Evolutionary conservation across 257 asterid species (phyloP).

Genomic region (Solanum chilense): DNA sequence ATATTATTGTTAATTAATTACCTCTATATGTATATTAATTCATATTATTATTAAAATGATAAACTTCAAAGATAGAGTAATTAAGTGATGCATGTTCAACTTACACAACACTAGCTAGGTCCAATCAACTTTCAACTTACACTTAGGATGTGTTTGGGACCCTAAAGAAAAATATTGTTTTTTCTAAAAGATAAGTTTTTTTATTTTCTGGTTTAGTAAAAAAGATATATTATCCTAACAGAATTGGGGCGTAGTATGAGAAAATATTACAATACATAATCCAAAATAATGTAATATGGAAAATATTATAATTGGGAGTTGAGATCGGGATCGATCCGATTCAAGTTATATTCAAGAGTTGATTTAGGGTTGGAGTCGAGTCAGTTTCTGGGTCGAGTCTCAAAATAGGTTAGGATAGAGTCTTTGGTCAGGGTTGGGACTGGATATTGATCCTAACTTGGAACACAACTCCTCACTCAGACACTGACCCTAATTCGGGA

Average conservation of each 20-base stretch:
- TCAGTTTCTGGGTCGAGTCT: neutral
- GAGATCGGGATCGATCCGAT: neutral
- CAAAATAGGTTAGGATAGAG: neutral
- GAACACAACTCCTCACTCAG: neutral
- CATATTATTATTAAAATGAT: too few relatives aligned
- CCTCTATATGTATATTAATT: too few relatives aligned
- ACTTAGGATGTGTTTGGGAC: neutral
- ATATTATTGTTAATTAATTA: too few relatives aligned
- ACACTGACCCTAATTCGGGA: neutral
- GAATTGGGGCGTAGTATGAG: neutral
- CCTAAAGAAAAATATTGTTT: rapidly evolving
- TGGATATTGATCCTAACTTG: neutral
- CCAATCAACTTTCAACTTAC: neutral
- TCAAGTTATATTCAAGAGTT: neutral
- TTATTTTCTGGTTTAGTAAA: neutral
- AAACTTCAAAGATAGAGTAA: neutral
- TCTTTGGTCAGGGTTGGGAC: neutral
- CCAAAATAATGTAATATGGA: neutral
- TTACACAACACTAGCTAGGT: neutral
- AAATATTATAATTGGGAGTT: neutral
- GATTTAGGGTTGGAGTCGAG: neutral
- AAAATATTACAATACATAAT: neutral
- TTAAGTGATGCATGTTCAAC: neutral
- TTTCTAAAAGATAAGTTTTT: neutral
- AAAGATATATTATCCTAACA: neutral